Evolutionary conservation across 352 stramenopile species (phyloP).

Genomic region (Stephanocyclus meneghinianus): DNA sequence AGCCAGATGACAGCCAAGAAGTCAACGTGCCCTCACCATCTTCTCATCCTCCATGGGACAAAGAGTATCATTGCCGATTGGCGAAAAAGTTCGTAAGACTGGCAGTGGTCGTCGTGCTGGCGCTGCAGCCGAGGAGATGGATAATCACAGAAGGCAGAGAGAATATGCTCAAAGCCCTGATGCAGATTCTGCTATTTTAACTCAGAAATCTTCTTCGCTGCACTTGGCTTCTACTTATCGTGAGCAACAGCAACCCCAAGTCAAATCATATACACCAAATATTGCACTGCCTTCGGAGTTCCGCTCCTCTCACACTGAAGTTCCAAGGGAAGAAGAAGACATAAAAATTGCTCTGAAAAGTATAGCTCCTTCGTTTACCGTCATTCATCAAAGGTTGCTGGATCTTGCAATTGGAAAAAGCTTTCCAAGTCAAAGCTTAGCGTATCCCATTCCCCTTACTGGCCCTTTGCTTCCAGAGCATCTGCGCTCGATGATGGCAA

Average conservation of each 20-base stretch:
- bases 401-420: slow-evolving; percentile 26
- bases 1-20: too few species aligned
- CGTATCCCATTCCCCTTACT: slow-evolving; percentile 14
- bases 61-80: too few species aligned
- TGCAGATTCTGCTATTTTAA: too few species aligned
- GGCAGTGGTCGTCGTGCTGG: too few species aligned
- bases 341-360: slow-evolving; percentile 16
- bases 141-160: too few species aligned
- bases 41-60: too few species aligned
- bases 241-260: not conserved
- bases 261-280: not conserved
- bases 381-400: slow-evolving; percentile 23
- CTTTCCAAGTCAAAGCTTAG: slow-evolving; percentile 1
- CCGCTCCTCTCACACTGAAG: not conserved
- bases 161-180: too few species aligned
- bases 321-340: slow-evolving; percentile 13
- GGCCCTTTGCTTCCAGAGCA: slow-evolving; percentile 30
- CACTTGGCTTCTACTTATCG: not conserved
- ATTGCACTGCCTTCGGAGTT: not conserved
- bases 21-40: too few species aligned
- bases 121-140: too few species aligned
- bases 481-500: slow-evolving; percentile 20
- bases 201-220: too few species aligned
- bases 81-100: too few species aligned
- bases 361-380: slow-evolving; percentile 26